Conservation (phyloP, 441 rosid species). For the Raphanus hybrid region DNA sequence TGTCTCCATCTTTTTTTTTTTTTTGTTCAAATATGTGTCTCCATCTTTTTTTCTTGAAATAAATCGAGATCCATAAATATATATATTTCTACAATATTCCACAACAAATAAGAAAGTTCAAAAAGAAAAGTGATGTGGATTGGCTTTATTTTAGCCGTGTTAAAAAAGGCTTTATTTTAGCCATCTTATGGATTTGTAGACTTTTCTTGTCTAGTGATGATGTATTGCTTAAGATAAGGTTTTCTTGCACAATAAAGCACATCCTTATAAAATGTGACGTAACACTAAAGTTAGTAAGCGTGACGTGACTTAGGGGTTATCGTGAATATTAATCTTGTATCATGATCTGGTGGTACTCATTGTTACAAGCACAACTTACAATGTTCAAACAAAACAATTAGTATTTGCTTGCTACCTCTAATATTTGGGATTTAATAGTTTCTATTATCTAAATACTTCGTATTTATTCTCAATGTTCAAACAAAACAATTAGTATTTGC, state of each 20-base stretch:
- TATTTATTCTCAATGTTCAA: not conserved
- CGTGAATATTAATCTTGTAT: conserved; percentile 32
- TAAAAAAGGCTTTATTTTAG: conserved; percentile 4
- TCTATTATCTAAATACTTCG: not conserved
- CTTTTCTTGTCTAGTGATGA: not conserved
- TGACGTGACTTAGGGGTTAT: conserved; percentile 12
- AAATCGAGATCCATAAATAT: not conserved
- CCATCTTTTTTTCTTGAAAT: conserved; percentile 23
- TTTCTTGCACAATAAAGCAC: conserved; percentile 5
- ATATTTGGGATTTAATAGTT: not conserved
- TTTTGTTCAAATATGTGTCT: conserved; percentile 7
- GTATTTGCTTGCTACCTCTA: too few species aligned
- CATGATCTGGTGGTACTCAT: conserved; percentile 2
- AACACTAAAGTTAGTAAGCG: conserved; percentile 14
- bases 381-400: too few species aligned
- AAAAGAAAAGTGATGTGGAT: conserved; percentile 9
- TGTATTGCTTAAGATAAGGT: conserved; percentile 20
- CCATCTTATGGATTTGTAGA: not conserved
- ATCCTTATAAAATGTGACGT: not conserved
- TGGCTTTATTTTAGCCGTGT: not conserved
- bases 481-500: too few species aligned
- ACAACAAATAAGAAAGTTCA: conserved; percentile 6
- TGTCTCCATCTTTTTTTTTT: conserved; percentile 27
- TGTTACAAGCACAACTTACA: conserved; percentile 4
- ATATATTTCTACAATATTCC: conserved; percentile 11